Percentiles rank a stretch among this genome's conserved stretches.
These are phyloP conservation scores for Mycena pura DNA, from an alignment of 768 basidiomycete species.

Conservation along the genomic window DNA sequence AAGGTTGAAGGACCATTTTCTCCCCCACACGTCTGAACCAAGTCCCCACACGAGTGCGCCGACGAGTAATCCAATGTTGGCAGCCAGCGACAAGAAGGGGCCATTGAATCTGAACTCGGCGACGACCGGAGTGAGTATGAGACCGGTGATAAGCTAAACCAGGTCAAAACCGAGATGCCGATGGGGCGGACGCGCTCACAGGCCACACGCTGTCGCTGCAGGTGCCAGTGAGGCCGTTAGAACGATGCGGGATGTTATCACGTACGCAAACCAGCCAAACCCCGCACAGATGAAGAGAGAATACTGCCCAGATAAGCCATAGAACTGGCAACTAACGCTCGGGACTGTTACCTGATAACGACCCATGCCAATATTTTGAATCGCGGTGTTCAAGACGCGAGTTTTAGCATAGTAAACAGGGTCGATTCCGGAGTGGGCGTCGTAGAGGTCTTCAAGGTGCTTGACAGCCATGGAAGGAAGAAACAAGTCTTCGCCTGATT, in stretches of 20 bases:
- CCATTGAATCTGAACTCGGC: conserved; percentile 70
- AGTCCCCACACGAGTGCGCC: conserved; percentile 76
- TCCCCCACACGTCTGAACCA: conserved; percentile 74
- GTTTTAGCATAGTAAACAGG: conserved; percentile 67
- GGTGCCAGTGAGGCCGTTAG: too few species aligned
- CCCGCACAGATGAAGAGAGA: conserved; percentile 70
- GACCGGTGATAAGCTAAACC: conserved; percentile 63
- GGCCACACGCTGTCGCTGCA: conserved; percentile 78
- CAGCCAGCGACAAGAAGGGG: conserved; percentile 70
- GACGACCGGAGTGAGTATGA: conserved; percentile 68
- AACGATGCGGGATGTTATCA: too few species aligned
- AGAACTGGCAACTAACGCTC: neutral
- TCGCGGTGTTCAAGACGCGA: conserved; percentile 60
- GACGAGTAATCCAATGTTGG: conserved; percentile 73
- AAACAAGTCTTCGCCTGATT: neutral
- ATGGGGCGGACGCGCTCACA: conserved; percentile 46
- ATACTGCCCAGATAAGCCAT: conserved; percentile 48
- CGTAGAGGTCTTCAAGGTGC: conserved; percentile 26
- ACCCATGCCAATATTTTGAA: conserved; percentile 77
- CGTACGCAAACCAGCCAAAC: conserved; percentile 80
- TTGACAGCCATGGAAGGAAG: conserved; percentile 10
- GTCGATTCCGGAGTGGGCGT: conserved; percentile 46
- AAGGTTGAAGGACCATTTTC: conserved; percentile 47
- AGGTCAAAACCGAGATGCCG: neutral
- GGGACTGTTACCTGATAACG: conserved; percentile 58